These are phyloP conservation scores for Puccinellia tenuiflora DNA, from an alignment of 176 grass and related monocot species.

Conservation along the genomic window DNA sequence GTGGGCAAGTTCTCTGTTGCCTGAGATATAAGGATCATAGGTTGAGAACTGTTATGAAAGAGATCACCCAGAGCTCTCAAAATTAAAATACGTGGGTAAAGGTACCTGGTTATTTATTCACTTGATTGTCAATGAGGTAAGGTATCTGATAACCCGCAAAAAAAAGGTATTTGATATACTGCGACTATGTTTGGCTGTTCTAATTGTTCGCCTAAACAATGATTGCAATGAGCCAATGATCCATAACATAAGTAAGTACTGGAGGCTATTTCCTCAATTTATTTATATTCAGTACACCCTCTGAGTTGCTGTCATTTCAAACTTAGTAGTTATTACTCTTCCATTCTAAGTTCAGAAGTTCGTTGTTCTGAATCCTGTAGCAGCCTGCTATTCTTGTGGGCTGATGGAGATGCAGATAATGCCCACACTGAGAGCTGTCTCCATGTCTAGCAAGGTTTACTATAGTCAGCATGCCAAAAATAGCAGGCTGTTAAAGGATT, in stretches of 20 bases:
- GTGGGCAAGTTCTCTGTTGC: background rate
- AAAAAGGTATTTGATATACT: background rate
- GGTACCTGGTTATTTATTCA: background rate
- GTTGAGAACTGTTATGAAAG: background rate
- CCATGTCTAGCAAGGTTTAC: background rate
- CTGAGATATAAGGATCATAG: background rate
- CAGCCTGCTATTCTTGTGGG: background rate
- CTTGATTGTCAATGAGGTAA: background rate
- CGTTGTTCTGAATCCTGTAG: background rate
- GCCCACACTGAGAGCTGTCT: background rate
- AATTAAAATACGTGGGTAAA: background rate
- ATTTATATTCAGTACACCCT: background rate
- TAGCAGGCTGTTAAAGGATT: background rate
- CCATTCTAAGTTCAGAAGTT: too few relatives aligned
- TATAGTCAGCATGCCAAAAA: background rate
- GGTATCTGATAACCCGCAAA: background rate
- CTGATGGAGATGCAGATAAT: background rate
- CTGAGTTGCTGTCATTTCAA: too few relatives aligned
- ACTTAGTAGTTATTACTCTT: too few relatives aligned
- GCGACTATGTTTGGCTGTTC: constrained; percentile 2
- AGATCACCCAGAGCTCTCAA: background rate
- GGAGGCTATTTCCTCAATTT: background rate
- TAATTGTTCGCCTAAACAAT: constrained; percentile 5
- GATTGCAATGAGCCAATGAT: background rate
- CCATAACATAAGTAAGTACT: background rate